Evolutionary conservation across 805 yeast species (phyloP).

Genomic region (Maudiozyma serrabonitensis): DNA sequence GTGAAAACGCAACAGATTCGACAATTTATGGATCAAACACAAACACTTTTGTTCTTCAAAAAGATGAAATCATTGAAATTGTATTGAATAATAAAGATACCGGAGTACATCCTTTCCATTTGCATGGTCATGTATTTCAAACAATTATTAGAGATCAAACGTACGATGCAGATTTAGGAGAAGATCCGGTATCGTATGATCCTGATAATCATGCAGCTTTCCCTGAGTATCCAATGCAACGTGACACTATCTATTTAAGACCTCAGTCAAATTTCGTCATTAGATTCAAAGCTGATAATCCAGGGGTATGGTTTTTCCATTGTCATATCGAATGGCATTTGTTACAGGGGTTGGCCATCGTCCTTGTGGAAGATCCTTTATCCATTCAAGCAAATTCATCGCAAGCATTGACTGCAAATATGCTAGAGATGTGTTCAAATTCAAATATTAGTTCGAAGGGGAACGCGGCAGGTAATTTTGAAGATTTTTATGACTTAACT

Average conservation of each 20-base stretch:
- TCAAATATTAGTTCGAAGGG: constrained; percentile 49
- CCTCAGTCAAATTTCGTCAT: constrained; percentile 80
- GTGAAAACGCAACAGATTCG: constrained; percentile 44
- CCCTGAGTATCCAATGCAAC: constrained; percentile 71
- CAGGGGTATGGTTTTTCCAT: constrained; percentile 98
- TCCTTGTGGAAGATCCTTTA: constrained; percentile 75
- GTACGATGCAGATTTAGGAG: constrained; percentile 41
- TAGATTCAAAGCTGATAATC: constrained; percentile 86
- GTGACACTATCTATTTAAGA: constrained; percentile 73
- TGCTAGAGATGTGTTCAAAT: constrained; percentile 48
- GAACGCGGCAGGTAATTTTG: constrained; percentile 82
- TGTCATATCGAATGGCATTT: constrained; percentile 99
- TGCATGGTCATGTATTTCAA: constrained; percentile 87
- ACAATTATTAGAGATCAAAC: constrained; percentile 60
- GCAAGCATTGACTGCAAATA: constrained; percentile 55
- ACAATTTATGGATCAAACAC: constrained; percentile 70
- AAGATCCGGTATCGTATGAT: constrained; percentile 48
- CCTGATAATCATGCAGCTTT: constrained; percentile 38
- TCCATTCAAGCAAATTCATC: constrained; percentile 43
- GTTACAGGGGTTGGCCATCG: constrained; percentile 82
- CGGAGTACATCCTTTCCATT: constrained; percentile 95
- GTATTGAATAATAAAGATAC: constrained; percentile 80
- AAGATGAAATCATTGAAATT: constrained; percentile 56
- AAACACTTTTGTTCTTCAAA: constrained; percentile 55
- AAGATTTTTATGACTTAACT: constrained; percentile 51